A percentile compares a stretch with the other conserved stretches of the same genome.
These are phyloP conservation scores for Byssothecium circinans DNA, from an alignment of 2,329 filamentous ascomycete genomes.

Conservation along the genomic window DNA sequence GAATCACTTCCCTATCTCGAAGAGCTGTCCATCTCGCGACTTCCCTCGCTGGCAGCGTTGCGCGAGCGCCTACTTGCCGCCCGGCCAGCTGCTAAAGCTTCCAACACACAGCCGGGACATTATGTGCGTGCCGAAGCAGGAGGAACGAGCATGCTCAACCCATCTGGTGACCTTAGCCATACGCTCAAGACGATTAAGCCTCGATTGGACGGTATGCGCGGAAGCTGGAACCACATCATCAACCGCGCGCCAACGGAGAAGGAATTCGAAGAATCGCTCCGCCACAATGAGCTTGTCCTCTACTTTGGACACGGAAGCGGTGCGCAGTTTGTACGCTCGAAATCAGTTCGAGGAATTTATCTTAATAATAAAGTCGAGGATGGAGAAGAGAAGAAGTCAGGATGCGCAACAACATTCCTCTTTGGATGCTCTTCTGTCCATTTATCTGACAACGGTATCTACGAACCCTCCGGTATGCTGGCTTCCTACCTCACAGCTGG, in stretches of 20 bases:
- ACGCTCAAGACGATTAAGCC: constrained; percentile 77
- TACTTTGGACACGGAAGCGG: constrained; percentile 98
- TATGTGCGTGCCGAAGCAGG: constrained; percentile 54
- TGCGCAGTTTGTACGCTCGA: constrained; percentile 87
- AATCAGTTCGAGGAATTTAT: constrained; percentile 76
- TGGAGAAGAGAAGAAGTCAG: constrained; percentile 16
- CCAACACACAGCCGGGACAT: constrained; percentile 33
- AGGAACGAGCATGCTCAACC: constrained; percentile 85
- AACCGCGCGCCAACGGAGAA: constrained; percentile 71
- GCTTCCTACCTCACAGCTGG: constrained; percentile 88
- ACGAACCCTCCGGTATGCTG: constrained; percentile 87
- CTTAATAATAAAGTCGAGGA: constrained; percentile 40
- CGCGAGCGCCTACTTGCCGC: constrained; percentile 70
- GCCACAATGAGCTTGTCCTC: constrained; percentile 70
- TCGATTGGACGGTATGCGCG: constrained; percentile 56
- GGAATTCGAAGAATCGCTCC: constrained; percentile 72
- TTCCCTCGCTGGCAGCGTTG: constrained; percentile 83
- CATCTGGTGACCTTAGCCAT: constrained; percentile 76
- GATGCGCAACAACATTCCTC: constrained; percentile 78
- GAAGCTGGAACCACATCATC: constrained; percentile 68
- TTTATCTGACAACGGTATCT: constrained; percentile 73
- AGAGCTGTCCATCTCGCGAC: constrained; percentile 75
- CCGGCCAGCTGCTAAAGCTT: constrained; percentile 26
- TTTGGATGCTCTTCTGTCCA: constrained; percentile 93
- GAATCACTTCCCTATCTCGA: constrained; percentile 89